Evolutionary conservation across 2,329 filamentous ascomycete species (phyloP).

Genomic region (Trichoderma endophyticum): DNA sequence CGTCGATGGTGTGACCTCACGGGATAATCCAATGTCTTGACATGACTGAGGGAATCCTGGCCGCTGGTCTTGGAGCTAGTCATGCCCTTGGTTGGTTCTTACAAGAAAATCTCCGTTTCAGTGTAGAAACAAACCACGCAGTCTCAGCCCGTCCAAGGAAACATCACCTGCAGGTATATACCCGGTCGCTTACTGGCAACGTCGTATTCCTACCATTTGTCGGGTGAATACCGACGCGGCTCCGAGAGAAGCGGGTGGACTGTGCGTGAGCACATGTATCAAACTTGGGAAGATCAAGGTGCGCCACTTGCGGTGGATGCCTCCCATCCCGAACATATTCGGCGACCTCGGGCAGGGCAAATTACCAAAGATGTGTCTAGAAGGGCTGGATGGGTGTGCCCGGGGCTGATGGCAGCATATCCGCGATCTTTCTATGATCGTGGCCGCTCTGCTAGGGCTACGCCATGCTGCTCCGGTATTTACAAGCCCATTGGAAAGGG

Average conservation of each 20-base stretch:
- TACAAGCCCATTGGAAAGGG: not conserved
- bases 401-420: not conserved
- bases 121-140: not conserved
- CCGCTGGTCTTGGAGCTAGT: not conserved
- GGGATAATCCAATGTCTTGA: not conserved
- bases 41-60: not conserved
- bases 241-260: not conserved
- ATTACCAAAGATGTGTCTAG: not conserved
- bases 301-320: not conserved
- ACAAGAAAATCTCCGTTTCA: not conserved
- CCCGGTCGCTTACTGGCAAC: not conserved
- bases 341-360: constrained; percentile 7
- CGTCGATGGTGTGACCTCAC: not conserved
- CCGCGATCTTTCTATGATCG: not conserved
- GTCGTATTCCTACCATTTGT: not conserved
- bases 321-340: not conserved
- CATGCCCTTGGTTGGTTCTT: not conserved
- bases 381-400: not conserved
- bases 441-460: not conserved
- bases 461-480: not conserved
- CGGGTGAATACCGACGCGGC: not conserved
- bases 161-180: not conserved
- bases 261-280: not conserved
- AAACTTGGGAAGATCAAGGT: not conserved
- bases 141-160: not conserved